phyloP scores from a whole-genome alignment of 768 basidiomycete genomes.

The Coprinopsis marcescibilis region DNA sequence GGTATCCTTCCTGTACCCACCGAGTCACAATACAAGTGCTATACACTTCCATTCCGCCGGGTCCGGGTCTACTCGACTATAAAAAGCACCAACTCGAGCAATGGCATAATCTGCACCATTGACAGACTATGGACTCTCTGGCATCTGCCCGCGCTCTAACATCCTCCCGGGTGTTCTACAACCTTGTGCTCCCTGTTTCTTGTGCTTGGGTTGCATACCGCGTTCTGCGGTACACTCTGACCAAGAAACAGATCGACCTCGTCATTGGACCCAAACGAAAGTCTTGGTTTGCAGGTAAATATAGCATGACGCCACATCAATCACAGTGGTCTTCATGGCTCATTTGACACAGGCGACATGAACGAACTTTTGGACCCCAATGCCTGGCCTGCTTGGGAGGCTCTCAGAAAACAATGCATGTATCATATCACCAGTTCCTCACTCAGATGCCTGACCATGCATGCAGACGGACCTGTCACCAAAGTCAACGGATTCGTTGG shows the following conservation, averaged over 20 bases:
- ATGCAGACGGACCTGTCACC: conserved; percentile 27
- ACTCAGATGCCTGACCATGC: not conserved
- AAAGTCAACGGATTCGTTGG: conserved; percentile 29
- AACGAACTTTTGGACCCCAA: not conserved
- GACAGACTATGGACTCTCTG: too few relatives aligned
- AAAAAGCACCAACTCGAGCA: too few relatives aligned
- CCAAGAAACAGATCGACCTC: not conserved
- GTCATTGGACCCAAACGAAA: not conserved
- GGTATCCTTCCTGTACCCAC: too few relatives aligned
- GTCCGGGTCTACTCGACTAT: too few relatives aligned
- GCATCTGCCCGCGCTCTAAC: too few relatives aligned
- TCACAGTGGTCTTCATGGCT: not conserved
- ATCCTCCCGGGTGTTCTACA: too few relatives aligned
- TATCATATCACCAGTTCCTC: not conserved
- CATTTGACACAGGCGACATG: not conserved
- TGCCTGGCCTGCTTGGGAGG: not conserved
- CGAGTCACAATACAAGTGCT: too few relatives aligned
- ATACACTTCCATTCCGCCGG: too few relatives aligned
- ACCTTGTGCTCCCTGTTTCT: too few relatives aligned
- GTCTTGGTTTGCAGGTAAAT: not conserved
- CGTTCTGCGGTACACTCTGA: not conserved
- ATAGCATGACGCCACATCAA: not conserved
- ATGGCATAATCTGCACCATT: too few relatives aligned
- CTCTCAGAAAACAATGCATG: not conserved
- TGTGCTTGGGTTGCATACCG: conserved; percentile 2